Conservation (phyloP, 2,329 filamentous ascomycete genomes). For the Penicillium psychrosexuale region DNA sequence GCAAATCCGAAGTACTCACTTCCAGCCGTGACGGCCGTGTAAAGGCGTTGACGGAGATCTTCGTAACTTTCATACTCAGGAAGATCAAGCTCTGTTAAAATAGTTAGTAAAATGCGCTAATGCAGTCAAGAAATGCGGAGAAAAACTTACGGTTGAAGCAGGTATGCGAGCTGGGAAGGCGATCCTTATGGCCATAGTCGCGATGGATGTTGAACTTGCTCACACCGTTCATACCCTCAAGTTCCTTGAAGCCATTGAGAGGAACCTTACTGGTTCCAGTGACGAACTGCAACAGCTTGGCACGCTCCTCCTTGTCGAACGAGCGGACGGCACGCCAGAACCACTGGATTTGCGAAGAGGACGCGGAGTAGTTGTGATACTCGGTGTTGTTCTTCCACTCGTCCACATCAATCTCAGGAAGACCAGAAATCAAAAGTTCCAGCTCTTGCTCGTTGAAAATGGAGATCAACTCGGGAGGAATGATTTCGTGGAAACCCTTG, state of each 20-base stretch:
- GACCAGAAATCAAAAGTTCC: slow-evolving; percentile 90
- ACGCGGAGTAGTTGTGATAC: slow-evolving; percentile 94
- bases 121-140: not conserved
- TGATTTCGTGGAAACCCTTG: slow-evolving; percentile 93
- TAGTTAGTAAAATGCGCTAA: slow-evolving; percentile 34
- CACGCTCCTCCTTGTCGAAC: slow-evolving; percentile 97
- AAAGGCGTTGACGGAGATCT: slow-evolving; percentile 75
- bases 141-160: slow-evolving; percentile 93
- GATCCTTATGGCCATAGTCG: slow-evolving; percentile 94
- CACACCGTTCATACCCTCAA: slow-evolving; percentile 98
- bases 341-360: slow-evolving; percentile 97
- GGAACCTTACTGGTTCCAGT: slow-evolving; percentile 98
- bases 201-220: slow-evolving; percentile 98
- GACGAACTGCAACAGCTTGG: slow-evolving; percentile 95
- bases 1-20: slow-evolving; percentile 98
- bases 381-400: slow-evolving; percentile 99
- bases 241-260: slow-evolving; percentile 96
- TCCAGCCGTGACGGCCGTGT: slow-evolving; percentile 96
- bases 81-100: slow-evolving; percentile 78
- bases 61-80: slow-evolving; percentile 98
- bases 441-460: slow-evolving; percentile 99
- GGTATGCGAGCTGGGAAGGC: slow-evolving; percentile 92
- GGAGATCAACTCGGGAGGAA: slow-evolving; percentile 85
- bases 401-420: slow-evolving; percentile 95
- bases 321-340: slow-evolving; percentile 98